Evolutionary conservation across 140 eudicot species (phyloP).

Genomic region (Anethum foeniculum): DNA sequence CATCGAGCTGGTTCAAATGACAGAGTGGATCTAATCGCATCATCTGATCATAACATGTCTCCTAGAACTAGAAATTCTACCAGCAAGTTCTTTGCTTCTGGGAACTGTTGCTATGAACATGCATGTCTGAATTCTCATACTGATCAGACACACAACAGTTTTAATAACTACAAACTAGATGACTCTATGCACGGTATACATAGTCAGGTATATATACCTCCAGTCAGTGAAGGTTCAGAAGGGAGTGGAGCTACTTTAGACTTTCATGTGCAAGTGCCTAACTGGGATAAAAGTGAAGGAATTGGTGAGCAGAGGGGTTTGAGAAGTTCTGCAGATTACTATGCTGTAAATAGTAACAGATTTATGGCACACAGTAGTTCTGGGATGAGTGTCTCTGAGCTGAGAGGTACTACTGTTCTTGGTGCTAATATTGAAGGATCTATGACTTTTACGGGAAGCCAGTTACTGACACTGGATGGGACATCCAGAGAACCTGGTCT

Average conservation of each 20-base stretch:
- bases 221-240: constrained; percentile 2
- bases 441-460: background rate
- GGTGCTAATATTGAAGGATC: background rate
- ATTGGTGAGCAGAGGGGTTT: background rate
- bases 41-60: background rate
- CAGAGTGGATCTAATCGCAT: background rate
- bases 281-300: background rate
- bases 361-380: background rate
- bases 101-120: background rate
- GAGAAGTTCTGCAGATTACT: background rate
- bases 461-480: background rate
- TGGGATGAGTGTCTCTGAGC: constrained; percentile 2
- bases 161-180: background rate
- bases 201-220: background rate
- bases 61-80: background rate
- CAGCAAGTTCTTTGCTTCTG: constrained; percentile 14
- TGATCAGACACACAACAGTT: background rate
- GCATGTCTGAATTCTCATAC: constrained; percentile 1
- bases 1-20: constrained; percentile 1
- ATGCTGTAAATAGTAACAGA: background rate
- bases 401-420: background rate
- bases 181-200: background rate
- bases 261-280: background rate
- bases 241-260: background rate
- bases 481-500: background rate